These are phyloP conservation scores for Lobosporangium transversale DNA, from an alignment of 192 early-diverging fungal genomes.

Conservation along the genomic window DNA sequence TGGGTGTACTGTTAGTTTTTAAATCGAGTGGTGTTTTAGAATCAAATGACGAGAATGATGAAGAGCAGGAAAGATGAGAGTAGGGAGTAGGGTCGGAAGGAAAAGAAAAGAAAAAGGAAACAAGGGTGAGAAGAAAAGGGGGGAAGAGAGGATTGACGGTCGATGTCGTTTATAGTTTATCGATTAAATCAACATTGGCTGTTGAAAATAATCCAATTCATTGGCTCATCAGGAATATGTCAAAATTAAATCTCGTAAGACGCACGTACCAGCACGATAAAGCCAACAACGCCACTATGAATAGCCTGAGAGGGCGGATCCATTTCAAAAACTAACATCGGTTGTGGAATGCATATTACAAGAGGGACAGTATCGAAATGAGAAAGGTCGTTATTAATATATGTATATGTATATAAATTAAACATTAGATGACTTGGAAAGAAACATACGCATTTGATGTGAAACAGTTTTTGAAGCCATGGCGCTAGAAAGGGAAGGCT, in stretches of 20 bases:
- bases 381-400: background rate
- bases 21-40: too few relatives aligned
- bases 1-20: background rate
- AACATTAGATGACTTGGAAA: background rate
- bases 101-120: slow-evolving; percentile 7
- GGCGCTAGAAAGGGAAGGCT: background rate
- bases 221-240: too few relatives aligned
- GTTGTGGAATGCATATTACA: background rate
- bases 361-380: background rate
- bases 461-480: background rate
- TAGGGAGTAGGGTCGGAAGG: background rate
- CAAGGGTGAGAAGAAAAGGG: background rate
- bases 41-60: background rate
- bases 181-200: too few relatives aligned
- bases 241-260: too few relatives aligned
- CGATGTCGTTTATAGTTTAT: slow-evolving; percentile 11
- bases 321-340: slow-evolving; percentile 31
- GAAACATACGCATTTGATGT: background rate
- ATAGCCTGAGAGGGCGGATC: slow-evolving; percentile 38
- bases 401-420: too few relatives aligned
- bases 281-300: slow-evolving; percentile 26
- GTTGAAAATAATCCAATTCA: too few relatives aligned
- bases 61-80: background rate
- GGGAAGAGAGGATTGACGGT: slow-evolving; percentile 17
- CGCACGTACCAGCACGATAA: slow-evolving; percentile 48